These are phyloP conservation scores for Didymella lethalis DNA, from an alignment of 2,329 filamentous ascomycete species.

Conservation along the genomic window DNA sequence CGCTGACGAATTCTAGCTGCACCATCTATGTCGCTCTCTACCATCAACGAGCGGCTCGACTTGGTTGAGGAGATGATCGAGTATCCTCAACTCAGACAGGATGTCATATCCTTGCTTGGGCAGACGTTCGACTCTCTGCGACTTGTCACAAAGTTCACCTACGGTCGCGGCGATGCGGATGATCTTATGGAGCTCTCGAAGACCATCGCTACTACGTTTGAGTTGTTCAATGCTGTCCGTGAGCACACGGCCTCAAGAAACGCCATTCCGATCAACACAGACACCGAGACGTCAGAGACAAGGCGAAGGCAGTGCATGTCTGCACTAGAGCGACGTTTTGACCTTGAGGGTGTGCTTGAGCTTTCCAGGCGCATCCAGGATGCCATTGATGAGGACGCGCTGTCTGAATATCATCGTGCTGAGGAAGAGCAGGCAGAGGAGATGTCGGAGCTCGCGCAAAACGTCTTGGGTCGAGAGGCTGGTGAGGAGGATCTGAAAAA, in stretches of 20 bases:
- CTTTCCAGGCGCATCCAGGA: constrained; percentile 75
- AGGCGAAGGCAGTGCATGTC: constrained; percentile 43
- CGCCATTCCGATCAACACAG: constrained; percentile 19
- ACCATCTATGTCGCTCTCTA: constrained; percentile 83
- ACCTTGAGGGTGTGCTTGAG: constrained; percentile 70
- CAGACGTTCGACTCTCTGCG: constrained; percentile 86
- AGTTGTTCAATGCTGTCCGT: constrained; percentile 60
- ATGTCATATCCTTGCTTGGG: constrained; percentile 71
- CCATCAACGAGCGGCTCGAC: constrained; percentile 81
- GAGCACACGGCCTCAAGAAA: constrained; percentile 35
- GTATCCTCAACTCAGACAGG: constrained; percentile 72
- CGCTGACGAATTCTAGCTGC: constrained; percentile 59
- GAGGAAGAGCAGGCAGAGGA: constrained; percentile 75
- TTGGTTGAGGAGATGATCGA: constrained; percentile 79
- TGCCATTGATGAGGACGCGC: constrained; percentile 90
- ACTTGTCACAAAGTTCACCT: constrained; percentile 90
- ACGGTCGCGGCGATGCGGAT: constrained; percentile 90
- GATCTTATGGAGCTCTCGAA: constrained; percentile 84
- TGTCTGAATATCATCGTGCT: constrained; percentile 79
- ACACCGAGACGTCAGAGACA: constrained; percentile 17
- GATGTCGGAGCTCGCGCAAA: constrained; percentile 76
- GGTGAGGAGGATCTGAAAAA: constrained; percentile 63
- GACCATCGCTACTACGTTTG: constrained; percentile 77
- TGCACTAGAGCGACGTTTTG: constrained; percentile 64
- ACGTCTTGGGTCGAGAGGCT: constrained; percentile 71